phyloP scores from a whole-genome alignment of 768 basidiomycete species.

The Candolleomyces eurysporus region DNA sequence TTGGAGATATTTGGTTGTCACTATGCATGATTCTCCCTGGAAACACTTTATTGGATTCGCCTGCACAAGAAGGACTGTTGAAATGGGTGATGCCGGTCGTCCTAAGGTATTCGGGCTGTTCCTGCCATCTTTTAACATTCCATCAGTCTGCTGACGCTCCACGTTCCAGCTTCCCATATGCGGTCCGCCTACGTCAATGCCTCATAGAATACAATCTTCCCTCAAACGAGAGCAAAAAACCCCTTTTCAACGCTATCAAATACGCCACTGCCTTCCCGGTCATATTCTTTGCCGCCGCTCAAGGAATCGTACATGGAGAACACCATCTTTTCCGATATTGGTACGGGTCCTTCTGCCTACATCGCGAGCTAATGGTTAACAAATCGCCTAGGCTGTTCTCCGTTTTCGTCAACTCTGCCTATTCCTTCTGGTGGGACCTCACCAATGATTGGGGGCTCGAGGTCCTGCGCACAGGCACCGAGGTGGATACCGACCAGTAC shows the following conservation, averaged over 20 bases:
- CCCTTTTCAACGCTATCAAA: conserved; percentile 90
- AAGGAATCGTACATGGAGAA: conserved; percentile 73
- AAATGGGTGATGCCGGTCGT: conserved; percentile 79
- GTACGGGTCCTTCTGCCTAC: conserved; percentile 38
- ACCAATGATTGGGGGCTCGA: conserved; percentile 97
- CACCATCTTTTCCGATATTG: conserved; percentile 82
- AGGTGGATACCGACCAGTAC: conserved; percentile 25
- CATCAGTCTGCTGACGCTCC: conserved; percentile 3
- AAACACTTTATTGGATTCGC: conserved; percentile 66
- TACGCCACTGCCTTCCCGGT: conserved; percentile 97
- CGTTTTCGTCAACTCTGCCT: conserved; percentile 85
- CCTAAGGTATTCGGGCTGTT: conserved; percentile 66
- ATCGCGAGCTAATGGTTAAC: conserved; percentile 1
- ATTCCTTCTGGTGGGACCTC: conserved; percentile 99
- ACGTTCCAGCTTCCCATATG: conserved; percentile 68
- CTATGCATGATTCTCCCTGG: conserved; percentile 83
- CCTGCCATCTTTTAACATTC: not conserved
- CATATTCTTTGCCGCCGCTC: conserved; percentile 90
- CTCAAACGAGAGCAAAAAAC: conserved; percentile 62
- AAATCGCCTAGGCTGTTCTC: conserved; percentile 65
- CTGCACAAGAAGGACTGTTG: conserved; percentile 58
- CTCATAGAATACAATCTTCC: conserved; percentile 74
- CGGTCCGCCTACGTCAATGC: conserved; percentile 93
- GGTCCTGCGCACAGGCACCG: conserved; percentile 48
- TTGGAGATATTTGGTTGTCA: conserved; percentile 93